Evolutionary conservation across 306 rosid genomes (phyloP), one percentile per base, ranked within the genome.

Genomic region (Gynostemma pentaphyllum): DNA sequence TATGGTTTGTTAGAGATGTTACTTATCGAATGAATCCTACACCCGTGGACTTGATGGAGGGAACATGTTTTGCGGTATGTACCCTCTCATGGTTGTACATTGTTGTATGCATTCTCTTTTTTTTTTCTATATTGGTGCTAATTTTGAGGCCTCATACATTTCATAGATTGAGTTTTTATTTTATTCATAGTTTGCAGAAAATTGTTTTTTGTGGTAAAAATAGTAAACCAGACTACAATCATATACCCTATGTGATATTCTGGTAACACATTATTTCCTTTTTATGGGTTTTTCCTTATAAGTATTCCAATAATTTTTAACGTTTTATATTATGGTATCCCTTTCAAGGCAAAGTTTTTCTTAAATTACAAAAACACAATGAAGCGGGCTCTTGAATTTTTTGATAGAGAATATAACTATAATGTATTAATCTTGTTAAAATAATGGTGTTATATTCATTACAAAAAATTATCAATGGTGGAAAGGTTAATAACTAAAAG

Each of bases 1-100:
- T 92, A 73, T 92, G 96, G 94, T 96, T 94, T 72, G 87, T 92
- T 46, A 96, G 98, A 64, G 96, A 92, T 79, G 95, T 88, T 69
- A 88, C 98, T 68, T 81, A 92, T 55, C 83, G 98, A 44, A 63
- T 77, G 64, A 92, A 88, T 76, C 96, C 88, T 50, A 92, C 98
- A 19, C 98, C 98, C 0, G 96, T 92, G 74, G 98, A 96, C 74
- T 72, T 88, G 68, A 79, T 88, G 98, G 96, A 92, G 78, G 94
- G 90, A 71, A 77, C 90, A n/a, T 76, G 64, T 72, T 86, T 92
- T 72, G 94, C 92, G 27, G 96, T 92, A 82, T 67, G 96, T 77
- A 41, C 73, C 68, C 34, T 42, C 34, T 63, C n/a, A n/a, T n/a
- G n/a, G n/a, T n/a, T n/a, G n/a, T n/a, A n/a, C n/a, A n/a, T n/a